Evolutionary conservation across 2,329 filamentous ascomycete genomes (phyloP), one percentile per base, ranked within the genome.

Genomic region (Berkeleyomyces basicola): DNA sequence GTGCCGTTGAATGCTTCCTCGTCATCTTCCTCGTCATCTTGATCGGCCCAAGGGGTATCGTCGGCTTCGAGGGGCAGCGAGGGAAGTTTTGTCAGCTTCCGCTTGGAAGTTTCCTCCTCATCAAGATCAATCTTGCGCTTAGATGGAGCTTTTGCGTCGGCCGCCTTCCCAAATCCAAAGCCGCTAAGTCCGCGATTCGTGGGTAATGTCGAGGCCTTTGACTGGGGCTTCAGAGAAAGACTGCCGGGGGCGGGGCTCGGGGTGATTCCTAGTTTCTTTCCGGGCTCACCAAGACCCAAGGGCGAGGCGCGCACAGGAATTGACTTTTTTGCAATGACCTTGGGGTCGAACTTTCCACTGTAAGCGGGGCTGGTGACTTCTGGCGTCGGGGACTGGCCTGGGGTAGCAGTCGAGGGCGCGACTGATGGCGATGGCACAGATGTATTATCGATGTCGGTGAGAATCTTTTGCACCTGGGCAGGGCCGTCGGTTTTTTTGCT

Each of bases 11-110:
- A 88, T 69, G 85, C 86, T 66, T 86, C 87, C 61, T 83, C 83
- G 68, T 90, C 86, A 60, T 88, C 88, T 61, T 85, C 83, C 61
- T 86, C 85, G 58, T 82, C 84, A 63, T 84, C 82, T 71, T 83
- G 80, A 70, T 81, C 80, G 69, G 77, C 80, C 71, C 84, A 81
- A 67, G 80, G 78, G 64, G 79, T 79, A 71, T 80, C 77, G 66
- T 85, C 81, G 65, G 78, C 80, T 70, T 85, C 82, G 61, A 88
- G 77, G 61, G 86, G 82, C 64, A 88, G 82, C 67, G 86, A 86
- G 64, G 92, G 91, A 65, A 99, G 83, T 74, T 91, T 93, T 71
- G 90, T 90, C 67, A 99, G 82, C 76, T 95, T 96, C 71, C 90
- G 88, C 70, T 88, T 85, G 1, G 86, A 87, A 40, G 84, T 85